A percentile compares a stretch with the other conserved stretches of the same genome.
Evolutionary conservation across 148 eudicot genomes (phyloP).

Genomic region (Agrostemma githago): DNA sequence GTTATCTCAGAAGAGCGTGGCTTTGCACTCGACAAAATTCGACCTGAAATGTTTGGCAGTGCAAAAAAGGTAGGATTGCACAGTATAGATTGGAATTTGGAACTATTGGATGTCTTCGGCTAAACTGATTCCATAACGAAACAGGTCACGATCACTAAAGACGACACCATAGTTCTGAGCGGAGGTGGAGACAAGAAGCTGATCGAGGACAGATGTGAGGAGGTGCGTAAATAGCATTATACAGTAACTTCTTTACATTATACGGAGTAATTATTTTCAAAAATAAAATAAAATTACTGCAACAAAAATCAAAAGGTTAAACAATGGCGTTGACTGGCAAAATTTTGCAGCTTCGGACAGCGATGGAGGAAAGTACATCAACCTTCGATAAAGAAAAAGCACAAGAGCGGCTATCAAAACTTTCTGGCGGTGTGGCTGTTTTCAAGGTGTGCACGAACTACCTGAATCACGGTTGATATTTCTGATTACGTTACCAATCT

Average conservation of each 20-base stretch:
- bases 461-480: background rate
- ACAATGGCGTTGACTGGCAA: constrained; percentile 15
- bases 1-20: constrained; percentile 83
- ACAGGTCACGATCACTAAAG: constrained; percentile 80
- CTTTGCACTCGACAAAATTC: constrained; percentile 55
- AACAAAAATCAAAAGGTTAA: background rate
- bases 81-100: too few species aligned
- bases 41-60: constrained; percentile 74
- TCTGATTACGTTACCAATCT: background rate
- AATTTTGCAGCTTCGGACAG: constrained; percentile 56
- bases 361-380: constrained; percentile 68
- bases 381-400: constrained; percentile 93
- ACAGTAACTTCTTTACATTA: too few species aligned
- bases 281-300: too few species aligned
- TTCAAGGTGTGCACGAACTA: constrained; percentile 51
- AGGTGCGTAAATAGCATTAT: constrained; percentile 39
- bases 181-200: constrained; percentile 86
- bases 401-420: constrained; percentile 61
- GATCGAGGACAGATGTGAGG: constrained; percentile 90
- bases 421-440: constrained; percentile 94
- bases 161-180: constrained; percentile 77
- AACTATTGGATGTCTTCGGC: background rate
- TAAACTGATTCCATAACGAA: constrained; percentile 21
- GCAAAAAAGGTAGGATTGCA: constrained; percentile 63
- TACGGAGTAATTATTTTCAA: too few species aligned